Percentiles rank a stretch among this genome's conserved stretches.
Evolutionary conservation across 2,329 filamentous ascomycete genomes (phyloP).

Genomic region (Talaromyces islandicus): DNA sequence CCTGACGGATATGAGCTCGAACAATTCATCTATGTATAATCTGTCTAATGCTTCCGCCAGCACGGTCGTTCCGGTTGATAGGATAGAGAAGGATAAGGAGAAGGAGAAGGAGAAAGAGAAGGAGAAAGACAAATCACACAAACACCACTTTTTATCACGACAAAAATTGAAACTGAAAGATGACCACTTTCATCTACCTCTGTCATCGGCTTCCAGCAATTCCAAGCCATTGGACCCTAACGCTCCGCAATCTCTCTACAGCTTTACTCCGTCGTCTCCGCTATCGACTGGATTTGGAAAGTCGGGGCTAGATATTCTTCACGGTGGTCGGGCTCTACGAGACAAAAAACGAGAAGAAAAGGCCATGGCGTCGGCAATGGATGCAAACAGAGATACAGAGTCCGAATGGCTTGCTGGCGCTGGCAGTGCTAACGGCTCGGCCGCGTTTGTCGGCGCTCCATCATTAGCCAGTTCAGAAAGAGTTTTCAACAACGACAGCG

Average conservation of each 20-base stretch:
- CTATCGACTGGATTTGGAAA: slow-evolving; percentile 64
- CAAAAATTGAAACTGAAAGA: slow-evolving; percentile 61
- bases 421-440: slow-evolving; percentile 3
- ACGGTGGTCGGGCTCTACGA: slow-evolving; percentile 67
- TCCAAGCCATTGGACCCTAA: slow-evolving; percentile 59
- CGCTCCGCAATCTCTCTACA: slow-evolving; percentile 59
- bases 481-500: slow-evolving; percentile 28
- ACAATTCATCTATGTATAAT: slow-evolving; percentile 54
- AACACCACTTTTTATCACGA: slow-evolving; percentile 60
- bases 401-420: slow-evolving; percentile 23
- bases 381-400: slow-evolving; percentile 27
- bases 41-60: slow-evolving; percentile 57
- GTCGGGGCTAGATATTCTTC: slow-evolving; percentile 69
- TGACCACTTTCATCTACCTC: slow-evolving; percentile 50
- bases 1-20: slow-evolving; percentile 50
- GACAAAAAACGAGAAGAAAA: slow-evolving; percentile 73
- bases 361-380: slow-evolving; percentile 37
- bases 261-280: slow-evolving; percentile 59
- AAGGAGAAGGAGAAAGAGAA: slow-evolving; percentile 32
- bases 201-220: slow-evolving; percentile 61
- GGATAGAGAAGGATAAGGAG: slow-evolving; percentile 32
- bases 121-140: slow-evolving; percentile 42
- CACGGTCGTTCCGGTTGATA: slow-evolving; percentile 50
- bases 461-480: slow-evolving; percentile 29
- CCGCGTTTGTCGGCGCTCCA: slow-evolving; percentile 16